phyloP scores from a whole-genome alignment of 2,329 filamentous ascomycete genomes.

The Cladophialophora chaetospira region DNA sequence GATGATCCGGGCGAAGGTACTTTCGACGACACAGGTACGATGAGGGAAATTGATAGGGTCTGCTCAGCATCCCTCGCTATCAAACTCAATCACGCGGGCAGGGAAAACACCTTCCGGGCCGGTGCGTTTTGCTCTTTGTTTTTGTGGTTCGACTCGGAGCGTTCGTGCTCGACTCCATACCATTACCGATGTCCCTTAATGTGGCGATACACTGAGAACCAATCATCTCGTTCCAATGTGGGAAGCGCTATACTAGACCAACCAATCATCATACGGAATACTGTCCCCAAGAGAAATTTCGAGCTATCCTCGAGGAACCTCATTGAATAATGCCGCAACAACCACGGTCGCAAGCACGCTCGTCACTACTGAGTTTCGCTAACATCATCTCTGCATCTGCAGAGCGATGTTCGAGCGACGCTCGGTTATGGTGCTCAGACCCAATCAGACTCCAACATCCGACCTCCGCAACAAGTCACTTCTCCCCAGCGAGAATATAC shows the following conservation, averaged over 20 bases:
- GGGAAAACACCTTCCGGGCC: not conserved
- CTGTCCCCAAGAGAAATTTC: not conserved
- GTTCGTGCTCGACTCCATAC: not conserved
- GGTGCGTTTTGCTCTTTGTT: not conserved
- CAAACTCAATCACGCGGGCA: not conserved
- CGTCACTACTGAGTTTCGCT: not conserved
- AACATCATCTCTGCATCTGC: not conserved
- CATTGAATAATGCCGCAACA: not conserved
- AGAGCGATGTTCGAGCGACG: not conserved
- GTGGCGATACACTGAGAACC: not conserved
- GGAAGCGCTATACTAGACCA: not conserved
- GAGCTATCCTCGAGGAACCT: not conserved
- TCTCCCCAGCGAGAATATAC: not conserved
- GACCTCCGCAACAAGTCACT: not conserved
- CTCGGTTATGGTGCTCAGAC: not conserved
- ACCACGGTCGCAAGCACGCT: not conserved
- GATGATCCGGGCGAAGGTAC: not conserved
- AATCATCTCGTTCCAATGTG: not conserved
- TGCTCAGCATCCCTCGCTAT: not conserved
- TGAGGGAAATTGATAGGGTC: not conserved
- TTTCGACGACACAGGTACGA: slow-evolving; percentile 1
- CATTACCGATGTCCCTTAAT: not conserved
- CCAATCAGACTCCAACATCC: not conserved
- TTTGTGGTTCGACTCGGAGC: not conserved
- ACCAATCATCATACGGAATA: slow-evolving; percentile 9